phyloP scores from a whole-genome alignment of 305 asterid species.

The Fraxinus platypoda region DNA sequence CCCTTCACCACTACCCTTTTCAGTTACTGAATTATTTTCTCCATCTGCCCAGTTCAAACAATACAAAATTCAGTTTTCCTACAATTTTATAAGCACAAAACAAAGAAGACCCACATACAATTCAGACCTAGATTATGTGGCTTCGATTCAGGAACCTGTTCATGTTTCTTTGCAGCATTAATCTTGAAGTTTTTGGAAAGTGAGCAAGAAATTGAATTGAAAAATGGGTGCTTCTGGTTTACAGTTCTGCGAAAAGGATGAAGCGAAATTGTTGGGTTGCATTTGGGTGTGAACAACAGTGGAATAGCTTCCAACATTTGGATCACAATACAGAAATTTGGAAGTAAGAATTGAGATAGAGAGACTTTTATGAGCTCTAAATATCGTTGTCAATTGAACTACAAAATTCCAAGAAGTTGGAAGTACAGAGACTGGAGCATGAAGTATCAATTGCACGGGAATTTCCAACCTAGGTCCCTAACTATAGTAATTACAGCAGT shows the following conservation, averaged over 20 bases:
- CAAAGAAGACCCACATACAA: slow-evolving; percentile 19
- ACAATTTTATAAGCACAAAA: background rate
- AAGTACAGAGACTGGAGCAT: background rate
- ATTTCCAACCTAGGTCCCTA: background rate
- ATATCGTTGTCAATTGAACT: background rate
- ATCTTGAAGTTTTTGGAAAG: slow-evolving; percentile 27
- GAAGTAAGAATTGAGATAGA: background rate
- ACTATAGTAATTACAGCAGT: background rate
- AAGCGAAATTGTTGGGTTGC: slow-evolving; percentile 18
- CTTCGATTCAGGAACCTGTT: slow-evolving; percentile 27
- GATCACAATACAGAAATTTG: background rate
- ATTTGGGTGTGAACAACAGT: slow-evolving; percentile 25
- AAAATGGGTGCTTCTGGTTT: slow-evolving; percentile 20
- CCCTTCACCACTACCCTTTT: slow-evolving; percentile 37
- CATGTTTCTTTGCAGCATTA: slow-evolving; percentile 29
- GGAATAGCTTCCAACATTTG: slow-evolving; percentile 34
- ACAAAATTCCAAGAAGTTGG: background rate
- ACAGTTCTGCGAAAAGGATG: slow-evolving; percentile 12
- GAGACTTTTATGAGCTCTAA: background rate
- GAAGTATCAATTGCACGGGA: background rate
- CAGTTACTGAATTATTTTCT: slow-evolving; percentile 30
- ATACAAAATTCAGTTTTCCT: slow-evolving; percentile 1
- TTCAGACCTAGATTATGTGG: slow-evolving; percentile 33
- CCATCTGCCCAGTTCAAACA: slow-evolving; percentile 18
- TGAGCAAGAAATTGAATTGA: slow-evolving; percentile 28